Evolutionary conservation across 257 asterid genomes (phyloP).

Genomic region (Solanum sejunctum): DNA sequence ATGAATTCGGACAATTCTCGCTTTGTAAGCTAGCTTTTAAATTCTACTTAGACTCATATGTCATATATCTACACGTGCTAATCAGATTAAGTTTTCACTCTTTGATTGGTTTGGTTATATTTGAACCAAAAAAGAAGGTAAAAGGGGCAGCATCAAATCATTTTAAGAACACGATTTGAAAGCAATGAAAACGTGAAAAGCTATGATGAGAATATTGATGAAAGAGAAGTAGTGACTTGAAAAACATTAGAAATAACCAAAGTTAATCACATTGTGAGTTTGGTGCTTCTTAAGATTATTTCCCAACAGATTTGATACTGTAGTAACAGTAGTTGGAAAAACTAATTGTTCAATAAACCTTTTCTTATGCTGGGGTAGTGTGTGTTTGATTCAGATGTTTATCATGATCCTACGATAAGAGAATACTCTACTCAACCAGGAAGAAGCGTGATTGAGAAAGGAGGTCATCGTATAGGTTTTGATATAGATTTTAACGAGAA

Average conservation of each 20-base stretch:
- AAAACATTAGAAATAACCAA: neutral
- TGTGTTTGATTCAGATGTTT: neutral
- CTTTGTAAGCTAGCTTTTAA: too few species aligned
- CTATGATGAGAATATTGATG: neutral
- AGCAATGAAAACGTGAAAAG: neutral
- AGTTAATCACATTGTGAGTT: neutral
- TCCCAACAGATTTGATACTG: neutral
- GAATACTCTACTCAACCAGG: neutral
- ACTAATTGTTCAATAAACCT: neutral
- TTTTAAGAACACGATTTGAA: neutral
- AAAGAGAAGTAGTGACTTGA: neutral
- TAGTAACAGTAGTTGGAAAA: neutral
- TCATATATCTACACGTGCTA: too few species aligned
- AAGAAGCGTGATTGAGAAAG: constrained; percentile 18
- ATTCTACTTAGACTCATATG: too few species aligned
- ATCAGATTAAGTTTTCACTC: too few species aligned
- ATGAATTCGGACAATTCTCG: too few species aligned
- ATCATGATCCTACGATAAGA: neutral
- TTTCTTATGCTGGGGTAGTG: neutral
- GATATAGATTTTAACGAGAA: constrained; percentile 49
- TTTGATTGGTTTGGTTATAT: too few species aligned
- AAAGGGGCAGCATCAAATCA: neutral
- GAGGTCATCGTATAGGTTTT: constrained; percentile 49
- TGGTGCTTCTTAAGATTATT: neutral
- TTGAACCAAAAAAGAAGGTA: too few species aligned